A percentile compares a stretch with the other conserved stretches of the same genome.
phyloP scores from a whole-genome alignment of 306 rosid species.

The Cucurbita maxima region DNA sequence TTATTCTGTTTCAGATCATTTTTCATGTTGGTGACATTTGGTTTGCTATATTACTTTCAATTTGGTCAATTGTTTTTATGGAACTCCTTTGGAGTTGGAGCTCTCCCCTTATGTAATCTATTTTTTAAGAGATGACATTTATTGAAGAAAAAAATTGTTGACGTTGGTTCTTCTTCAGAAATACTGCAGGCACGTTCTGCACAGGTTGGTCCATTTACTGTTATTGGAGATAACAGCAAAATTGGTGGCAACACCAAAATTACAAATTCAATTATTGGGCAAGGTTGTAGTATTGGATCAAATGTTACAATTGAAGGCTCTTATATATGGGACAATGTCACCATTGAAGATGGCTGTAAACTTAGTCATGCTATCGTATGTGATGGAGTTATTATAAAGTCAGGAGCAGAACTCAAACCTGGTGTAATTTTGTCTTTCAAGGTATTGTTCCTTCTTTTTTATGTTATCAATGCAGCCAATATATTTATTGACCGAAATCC shows the following conservation, averaged over 20 bases:
- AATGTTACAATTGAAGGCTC: slow-evolving; percentile 74
- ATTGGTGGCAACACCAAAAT: slow-evolving; percentile 53
- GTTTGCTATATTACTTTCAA: neutral
- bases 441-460: slow-evolving; percentile 26
- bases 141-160: neutral
- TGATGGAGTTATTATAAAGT: slow-evolving; percentile 68
- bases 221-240: slow-evolving; percentile 72
- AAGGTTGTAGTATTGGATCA: slow-evolving; percentile 77
- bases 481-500: neutral
- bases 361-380: slow-evolving; percentile 77
- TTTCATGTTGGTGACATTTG: slow-evolving; percentile 4
- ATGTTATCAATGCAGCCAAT: slow-evolving; percentile 1
- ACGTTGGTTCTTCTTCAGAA: slow-evolving; percentile 33
- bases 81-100: neutral
- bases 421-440: slow-evolving; percentile 84
- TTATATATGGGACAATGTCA: slow-evolving; percentile 73
- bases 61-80: neutral
- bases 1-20: neutral
- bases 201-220: slow-evolving; percentile 67
- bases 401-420: slow-evolving; percentile 72
- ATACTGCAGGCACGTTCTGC: slow-evolving; percentile 71
- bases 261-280: slow-evolving; percentile 69
- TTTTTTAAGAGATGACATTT: neutral
- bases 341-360: slow-evolving; percentile 80
- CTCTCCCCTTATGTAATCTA: neutral